Base-by-base conservation (phyloP, 345 rosid species). In the Ricinus communis region DNA sequence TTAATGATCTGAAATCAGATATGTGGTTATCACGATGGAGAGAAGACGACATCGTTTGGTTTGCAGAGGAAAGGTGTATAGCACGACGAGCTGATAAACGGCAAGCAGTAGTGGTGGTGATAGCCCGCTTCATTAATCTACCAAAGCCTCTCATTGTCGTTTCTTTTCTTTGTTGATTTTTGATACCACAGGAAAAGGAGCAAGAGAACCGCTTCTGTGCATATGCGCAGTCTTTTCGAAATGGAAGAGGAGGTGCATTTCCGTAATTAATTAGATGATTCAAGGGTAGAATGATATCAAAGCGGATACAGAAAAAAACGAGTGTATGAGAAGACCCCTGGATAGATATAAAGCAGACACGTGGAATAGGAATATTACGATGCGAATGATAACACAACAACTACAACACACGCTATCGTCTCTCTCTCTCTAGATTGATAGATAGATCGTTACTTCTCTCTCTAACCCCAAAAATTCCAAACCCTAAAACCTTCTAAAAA, bases 11-110 rank as follows among this genome's bases (percentile, higher is more conserved):
- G 21, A 21, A 63, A 74, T 53, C 12, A 43, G 73, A 69, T 11
- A 62, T 55, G 19, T 38, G 27, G 56, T 45, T 58, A 43, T 43
- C 4, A 9, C 14, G 5, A 66, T 62, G 25, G 31, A 6, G 18
- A 11, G 67, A 65, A 69, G 75, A 78, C 62, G 77, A 15, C 25
- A 72, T 30, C 1, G 70, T 38, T 46, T 12, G 4, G 8, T 72
- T 59, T 28, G 73, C 24, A 31, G 82, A 71, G 43, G 81, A 75
- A 45, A 65, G 46, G 24, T 71, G 64, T 49, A 84, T 15, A n/a
- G 73, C 53, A 6, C 85, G 83, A 72, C 79, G 77, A 28, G 84
- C 61, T 12, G 61, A 15, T 36, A 72, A 54, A 69, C 59, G 78
- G 63, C 70, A 47, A 12, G 50, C 52, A 16, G 27, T 40, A 18